These are phyloP conservation scores for Penicillium crustosum DNA, from an alignment of 2,329 filamentous ascomycete species.

Conservation along the genomic window DNA sequence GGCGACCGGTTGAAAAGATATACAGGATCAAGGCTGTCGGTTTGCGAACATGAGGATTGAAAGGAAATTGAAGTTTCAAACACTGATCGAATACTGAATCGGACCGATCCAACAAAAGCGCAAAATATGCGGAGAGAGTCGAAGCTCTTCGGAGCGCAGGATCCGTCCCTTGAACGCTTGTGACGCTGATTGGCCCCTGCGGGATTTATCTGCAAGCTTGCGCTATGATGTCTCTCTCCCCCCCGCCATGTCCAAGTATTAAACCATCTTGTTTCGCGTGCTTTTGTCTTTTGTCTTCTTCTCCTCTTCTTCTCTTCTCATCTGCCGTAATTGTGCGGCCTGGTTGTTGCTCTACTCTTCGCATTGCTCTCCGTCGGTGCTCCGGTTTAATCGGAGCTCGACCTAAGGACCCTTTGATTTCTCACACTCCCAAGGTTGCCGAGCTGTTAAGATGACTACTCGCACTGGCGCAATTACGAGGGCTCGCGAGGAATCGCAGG, in stretches of 20 bases:
- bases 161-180: conserved; percentile 9
- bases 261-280: not conserved
- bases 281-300: not conserved
- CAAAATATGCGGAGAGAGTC: conserved; percentile 13
- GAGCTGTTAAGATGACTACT: conserved; percentile 16
- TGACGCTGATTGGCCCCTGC: conserved; percentile 19
- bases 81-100: not conserved
- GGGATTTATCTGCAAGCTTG: conserved; percentile 12
- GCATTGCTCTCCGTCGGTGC: not conserved
- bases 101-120: not conserved
- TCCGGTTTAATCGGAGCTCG: conserved; percentile 4
- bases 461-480: conserved; percentile 18
- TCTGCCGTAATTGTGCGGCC: not conserved
- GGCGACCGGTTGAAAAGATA: conserved; percentile 2
- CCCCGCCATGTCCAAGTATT: conserved; percentile 7
- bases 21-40: conserved; percentile 7
- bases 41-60: not conserved
- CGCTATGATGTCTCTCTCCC: conserved; percentile 9
- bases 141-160: conserved; percentile 14
- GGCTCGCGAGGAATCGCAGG: conserved; percentile 11
- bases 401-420: not conserved
- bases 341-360: not conserved
- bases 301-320: not conserved
- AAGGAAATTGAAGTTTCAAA: not conserved
- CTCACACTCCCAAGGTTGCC: conserved; percentile 2